These are phyloP conservation scores for Lyophyllum atratum DNA, from an alignment of 768 basidiomycete genomes.

Conservation along the genomic window DNA sequence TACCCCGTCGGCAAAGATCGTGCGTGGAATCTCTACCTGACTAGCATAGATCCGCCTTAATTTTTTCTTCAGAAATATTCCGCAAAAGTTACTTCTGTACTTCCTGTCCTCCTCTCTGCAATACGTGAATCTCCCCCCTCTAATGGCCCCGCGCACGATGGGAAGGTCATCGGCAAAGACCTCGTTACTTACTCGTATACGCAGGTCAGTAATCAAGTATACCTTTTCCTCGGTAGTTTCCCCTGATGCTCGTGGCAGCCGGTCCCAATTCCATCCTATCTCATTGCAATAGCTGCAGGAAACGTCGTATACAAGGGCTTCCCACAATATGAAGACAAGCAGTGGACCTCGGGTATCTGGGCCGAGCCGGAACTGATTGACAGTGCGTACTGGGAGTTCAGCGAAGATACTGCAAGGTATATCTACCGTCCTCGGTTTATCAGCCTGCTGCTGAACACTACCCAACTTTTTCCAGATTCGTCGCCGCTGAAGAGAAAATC, in stretches of 20 bases:
- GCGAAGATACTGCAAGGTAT: slow-evolving; percentile 81
- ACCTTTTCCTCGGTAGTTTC: neutral
- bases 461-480: slow-evolving; percentile 49
- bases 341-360: slow-evolving; percentile 90
- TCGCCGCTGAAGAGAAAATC: slow-evolving; percentile 75
- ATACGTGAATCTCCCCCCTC: slow-evolving; percentile 75
- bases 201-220: slow-evolving; percentile 52
- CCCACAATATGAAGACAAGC: slow-evolving; percentile 53
- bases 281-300: slow-evolving; percentile 90
- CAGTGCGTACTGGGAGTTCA: slow-evolving; percentile 84
- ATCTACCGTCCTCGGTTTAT: neutral
- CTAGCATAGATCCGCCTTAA: neutral
- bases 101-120: slow-evolving; percentile 88
- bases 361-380: slow-evolving; percentile 85
- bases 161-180: slow-evolving; percentile 75
- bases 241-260: slow-evolving; percentile 44
- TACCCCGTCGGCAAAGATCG: slow-evolving; percentile 85
- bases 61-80: slow-evolving; percentile 64
- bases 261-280: slow-evolving; percentile 85
- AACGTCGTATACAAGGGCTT: slow-evolving; percentile 78
- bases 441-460: neutral
- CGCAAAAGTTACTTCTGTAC: slow-evolving; percentile 73
- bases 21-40: slow-evolving; percentile 27
- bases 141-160: slow-evolving; percentile 69
- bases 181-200: slow-evolving; percentile 72